Evolutionary conservation across 208 protist species (phyloP).

Genomic region (Acanthamoeba lenticulata): DNA sequence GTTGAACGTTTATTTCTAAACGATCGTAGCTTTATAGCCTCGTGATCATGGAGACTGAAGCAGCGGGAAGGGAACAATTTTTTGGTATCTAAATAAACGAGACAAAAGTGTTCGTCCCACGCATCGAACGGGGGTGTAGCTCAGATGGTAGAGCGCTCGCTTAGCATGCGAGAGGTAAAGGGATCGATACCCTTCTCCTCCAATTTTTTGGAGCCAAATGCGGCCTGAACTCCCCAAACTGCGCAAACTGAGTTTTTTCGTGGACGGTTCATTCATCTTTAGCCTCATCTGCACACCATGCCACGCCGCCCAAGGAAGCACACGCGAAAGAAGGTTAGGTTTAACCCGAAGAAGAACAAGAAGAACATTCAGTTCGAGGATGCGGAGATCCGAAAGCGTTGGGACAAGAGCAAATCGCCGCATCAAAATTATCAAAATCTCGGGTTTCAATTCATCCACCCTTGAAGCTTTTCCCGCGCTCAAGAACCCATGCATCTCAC

Average conservation of each 20-base stretch:
- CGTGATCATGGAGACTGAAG: no score
- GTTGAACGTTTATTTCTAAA: no score
- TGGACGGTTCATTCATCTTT: not conserved
- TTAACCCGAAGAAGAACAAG: constrained; percentile 11
- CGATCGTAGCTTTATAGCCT: no score
- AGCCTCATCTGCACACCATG: not conserved
- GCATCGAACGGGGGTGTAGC: no score
- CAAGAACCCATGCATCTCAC: not conserved
- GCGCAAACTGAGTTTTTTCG: not conserved
- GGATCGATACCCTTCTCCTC: no score
- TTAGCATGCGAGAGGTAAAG: no score
- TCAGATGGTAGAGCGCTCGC: no score
- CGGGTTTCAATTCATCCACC: not conserved
- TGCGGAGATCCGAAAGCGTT: not conserved
- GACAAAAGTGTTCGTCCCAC: no score
- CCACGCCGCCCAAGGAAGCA: not conserved
- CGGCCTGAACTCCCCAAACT: no score
- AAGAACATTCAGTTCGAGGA: not conserved
- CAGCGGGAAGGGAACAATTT: no score
- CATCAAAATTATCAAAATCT: constrained; percentile 31
- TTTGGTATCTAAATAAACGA: no score
- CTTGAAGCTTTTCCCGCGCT: not conserved
- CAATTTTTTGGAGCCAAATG: no score
- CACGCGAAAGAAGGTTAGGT: not conserved
- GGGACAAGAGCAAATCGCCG: not conserved